Conservation (phyloP, 345 rosid genomes). For the Eucalyptus cladocalyx region DNA sequence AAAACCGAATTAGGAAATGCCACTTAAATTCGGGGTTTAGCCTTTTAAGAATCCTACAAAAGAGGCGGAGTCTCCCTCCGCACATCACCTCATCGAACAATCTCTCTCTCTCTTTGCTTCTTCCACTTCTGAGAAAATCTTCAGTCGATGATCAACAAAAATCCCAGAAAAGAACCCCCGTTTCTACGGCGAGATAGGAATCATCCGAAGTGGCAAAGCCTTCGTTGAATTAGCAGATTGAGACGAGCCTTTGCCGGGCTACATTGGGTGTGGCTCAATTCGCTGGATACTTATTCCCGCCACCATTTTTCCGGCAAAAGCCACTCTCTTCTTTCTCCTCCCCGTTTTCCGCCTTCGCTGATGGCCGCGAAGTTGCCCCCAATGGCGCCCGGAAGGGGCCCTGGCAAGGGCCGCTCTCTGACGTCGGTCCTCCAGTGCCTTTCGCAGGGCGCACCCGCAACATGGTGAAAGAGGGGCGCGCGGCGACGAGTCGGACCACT, state of each 20-base stretch:
- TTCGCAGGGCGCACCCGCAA: background rate
- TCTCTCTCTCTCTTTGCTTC: background rate
- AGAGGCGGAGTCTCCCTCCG: background rate
- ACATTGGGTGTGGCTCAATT: background rate
- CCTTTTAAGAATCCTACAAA: background rate
- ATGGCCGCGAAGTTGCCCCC: background rate
- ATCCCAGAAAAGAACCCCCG: background rate
- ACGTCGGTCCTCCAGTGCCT: constrained; percentile 56
- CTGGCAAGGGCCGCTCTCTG: constrained; percentile 22
- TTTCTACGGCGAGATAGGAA: background rate
- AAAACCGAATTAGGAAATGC: too few relatives aligned
- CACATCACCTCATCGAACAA: background rate
- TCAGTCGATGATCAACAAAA: background rate
- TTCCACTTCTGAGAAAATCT: background rate
- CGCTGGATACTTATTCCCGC: too few relatives aligned
- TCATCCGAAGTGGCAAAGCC: background rate
- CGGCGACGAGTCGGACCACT: constrained; percentile 13
- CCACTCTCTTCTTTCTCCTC: background rate
- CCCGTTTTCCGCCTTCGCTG: background rate
- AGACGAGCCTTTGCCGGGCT: background rate
- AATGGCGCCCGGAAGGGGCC: background rate
- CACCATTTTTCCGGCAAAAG: background rate
- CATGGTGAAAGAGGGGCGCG: background rate
- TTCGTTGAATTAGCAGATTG: background rate
- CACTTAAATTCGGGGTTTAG: background rate